These are phyloP conservation scores for Colletotrichum somersetense DNA, from an alignment of 2,329 filamentous ascomycete species.

Conservation along the genomic window DNA sequence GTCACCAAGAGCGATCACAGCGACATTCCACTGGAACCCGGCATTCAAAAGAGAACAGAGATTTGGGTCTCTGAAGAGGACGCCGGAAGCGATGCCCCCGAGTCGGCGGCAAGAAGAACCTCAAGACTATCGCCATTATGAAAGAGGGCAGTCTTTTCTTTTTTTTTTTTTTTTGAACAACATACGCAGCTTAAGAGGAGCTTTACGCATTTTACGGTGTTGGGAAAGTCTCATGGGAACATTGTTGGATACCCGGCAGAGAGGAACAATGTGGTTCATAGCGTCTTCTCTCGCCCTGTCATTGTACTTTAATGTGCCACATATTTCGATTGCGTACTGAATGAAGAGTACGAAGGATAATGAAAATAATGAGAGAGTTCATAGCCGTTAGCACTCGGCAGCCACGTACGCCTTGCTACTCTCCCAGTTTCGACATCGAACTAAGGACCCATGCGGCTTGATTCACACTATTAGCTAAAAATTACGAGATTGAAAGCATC, in stretches of 20 bases:
- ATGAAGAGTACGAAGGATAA: conserved; percentile 11
- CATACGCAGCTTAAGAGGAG: conserved; percentile 5
- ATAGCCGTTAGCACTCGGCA: background rate
- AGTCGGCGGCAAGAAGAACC: background rate
- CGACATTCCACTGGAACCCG: conserved; percentile 43
- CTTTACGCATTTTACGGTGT: conserved; percentile 23
- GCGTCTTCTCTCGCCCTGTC: conserved; percentile 10
- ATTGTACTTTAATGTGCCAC: conserved; percentile 15
- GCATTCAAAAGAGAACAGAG: conserved; percentile 44
- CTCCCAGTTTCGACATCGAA: background rate
- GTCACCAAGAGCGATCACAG: conserved; percentile 43
- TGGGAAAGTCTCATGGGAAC: conserved; percentile 12
- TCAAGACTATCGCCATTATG: conserved; percentile 9
- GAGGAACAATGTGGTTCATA: background rate
- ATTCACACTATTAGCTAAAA: background rate
- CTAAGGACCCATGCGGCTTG: background rate
- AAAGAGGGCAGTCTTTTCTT: background rate
- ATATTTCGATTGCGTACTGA: background rate
- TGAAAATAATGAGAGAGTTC: conserved; percentile 22
- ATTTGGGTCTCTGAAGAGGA: conserved; percentile 43
- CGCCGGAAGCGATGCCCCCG: conserved; percentile 2
- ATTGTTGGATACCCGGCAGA: conserved; percentile 35
- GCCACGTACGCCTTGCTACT: no score
- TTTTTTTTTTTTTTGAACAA: background rate
- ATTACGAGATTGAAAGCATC: background rate